These are phyloP conservation scores for Manihot esculenta DNA, from an alignment of 441 rosid species.

Conservation along the genomic window DNA sequence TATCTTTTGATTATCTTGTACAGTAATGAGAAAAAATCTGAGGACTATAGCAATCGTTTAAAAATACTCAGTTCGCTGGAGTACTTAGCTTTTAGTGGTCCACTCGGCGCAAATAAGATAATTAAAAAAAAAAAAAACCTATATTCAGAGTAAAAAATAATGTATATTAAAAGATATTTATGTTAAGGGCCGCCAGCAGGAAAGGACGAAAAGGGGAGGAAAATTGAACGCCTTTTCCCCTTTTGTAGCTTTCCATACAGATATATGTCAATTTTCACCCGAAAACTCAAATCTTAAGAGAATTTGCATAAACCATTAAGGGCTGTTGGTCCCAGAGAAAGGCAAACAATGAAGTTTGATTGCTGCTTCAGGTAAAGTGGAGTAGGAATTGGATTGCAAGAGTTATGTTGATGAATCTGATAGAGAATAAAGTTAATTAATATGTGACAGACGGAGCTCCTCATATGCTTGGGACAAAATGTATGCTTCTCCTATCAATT, in stretches of 20 bases:
- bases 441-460: not conserved
- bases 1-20: not conserved
- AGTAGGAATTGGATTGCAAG: not conserved
- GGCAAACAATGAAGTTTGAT: not conserved
- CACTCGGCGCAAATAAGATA: no score
- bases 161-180: conserved; percentile 1
- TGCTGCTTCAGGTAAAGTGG: not conserved
- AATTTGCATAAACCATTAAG: not conserved
- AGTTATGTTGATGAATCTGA: no score
- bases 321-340: not conserved
- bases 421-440: not conserved
- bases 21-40: not conserved
- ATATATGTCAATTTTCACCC: not conserved
- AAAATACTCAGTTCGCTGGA: no score
- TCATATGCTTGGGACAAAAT: conserved; percentile 7
- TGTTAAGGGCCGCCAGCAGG: not conserved
- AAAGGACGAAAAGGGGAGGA: not conserved
- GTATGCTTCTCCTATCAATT: conserved; percentile 17
- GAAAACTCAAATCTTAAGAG: not conserved
- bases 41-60: not conserved
- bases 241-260: not conserved
- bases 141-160: not conserved
- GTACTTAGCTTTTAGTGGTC: no score
- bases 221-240: not conserved
- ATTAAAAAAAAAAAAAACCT: no score